A percentile compares a stretch with the other conserved stretches of the same genome.
These are phyloP conservation scores for Termitomyces eurrhizus DNA, from an alignment of 768 basidiomycete genomes.

Conservation along the genomic window DNA sequence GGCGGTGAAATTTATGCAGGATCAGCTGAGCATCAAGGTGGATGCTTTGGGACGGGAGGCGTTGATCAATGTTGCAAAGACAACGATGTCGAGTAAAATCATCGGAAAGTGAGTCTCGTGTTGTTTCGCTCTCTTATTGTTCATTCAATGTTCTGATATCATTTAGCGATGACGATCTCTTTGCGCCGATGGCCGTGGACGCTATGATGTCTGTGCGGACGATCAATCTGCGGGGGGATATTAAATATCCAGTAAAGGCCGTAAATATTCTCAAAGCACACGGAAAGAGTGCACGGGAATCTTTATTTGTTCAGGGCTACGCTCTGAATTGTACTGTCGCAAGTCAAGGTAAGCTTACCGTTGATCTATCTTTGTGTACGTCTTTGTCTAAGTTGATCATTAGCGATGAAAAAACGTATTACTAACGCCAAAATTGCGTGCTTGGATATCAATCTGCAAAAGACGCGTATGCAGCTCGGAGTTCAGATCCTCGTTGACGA, in stretches of 20 bases:
- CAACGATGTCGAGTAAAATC: conserved; percentile 98
- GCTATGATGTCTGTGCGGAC: conserved; percentile 98
- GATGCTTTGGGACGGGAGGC: conserved; percentile 90
- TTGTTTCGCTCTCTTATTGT: neutral
- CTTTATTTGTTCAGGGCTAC: conserved; percentile 92
- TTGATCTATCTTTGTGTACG: neutral
- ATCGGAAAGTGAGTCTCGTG: conserved; percentile 80
- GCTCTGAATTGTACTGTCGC: conserved; percentile 98
- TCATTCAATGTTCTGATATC: neutral
- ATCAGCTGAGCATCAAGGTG: conserved; percentile 93
- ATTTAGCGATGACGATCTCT: conserved; percentile 90
- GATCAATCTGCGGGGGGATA: conserved; percentile 89
- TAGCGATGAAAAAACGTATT: conserved; percentile 97
- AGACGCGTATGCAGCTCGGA: conserved; percentile 95
- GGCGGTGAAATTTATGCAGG: conserved; percentile 97
- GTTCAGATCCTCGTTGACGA: conserved; percentile 97
- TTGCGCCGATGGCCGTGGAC: conserved; percentile 98
- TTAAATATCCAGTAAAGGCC: conserved; percentile 98
- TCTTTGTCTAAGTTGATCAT: neutral
- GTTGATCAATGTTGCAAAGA: conserved; percentile 94
- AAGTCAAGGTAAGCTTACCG: conserved; percentile 77
- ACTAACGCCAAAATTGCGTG: conserved; percentile 95
- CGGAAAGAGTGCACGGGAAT: conserved; percentile 92
- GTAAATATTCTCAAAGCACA: conserved; percentile 99
- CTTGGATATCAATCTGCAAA: conserved; percentile 96